Percentiles rank a stretch among this genome's conserved stretches.
These are phyloP conservation scores for Lactarius psammicola DNA, from an alignment of 768 basidiomycete genomes.

Conservation along the genomic window DNA sequence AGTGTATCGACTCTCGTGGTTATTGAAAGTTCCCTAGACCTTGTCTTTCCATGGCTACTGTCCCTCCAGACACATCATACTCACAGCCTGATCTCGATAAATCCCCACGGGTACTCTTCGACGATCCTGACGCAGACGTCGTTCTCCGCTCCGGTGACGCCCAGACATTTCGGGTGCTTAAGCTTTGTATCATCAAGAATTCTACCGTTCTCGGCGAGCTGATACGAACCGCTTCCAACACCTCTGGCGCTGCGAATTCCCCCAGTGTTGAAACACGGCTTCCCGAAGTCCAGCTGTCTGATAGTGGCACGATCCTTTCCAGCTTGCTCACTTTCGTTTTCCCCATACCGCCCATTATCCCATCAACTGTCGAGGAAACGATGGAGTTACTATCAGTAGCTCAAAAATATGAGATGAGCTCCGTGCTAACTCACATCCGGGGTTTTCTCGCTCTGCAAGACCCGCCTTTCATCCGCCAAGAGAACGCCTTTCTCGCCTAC, in stretches of 20 bases:
- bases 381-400: conserved; percentile 14
- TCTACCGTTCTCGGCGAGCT: conserved; percentile 40
- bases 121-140: conserved; percentile 41
- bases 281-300: background rate
- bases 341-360: background rate
- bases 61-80: background rate
- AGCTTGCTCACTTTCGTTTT: conserved; percentile 10
- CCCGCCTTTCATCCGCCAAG: background rate
- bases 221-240: background rate
- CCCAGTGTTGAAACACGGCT: background rate
- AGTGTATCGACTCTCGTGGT: too few species aligned
- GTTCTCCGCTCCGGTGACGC: conserved; percentile 44
- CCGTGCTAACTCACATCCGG: background rate
- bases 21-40: background rate
- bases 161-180: conserved; percentile 45
- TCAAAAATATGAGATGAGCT: conserved; percentile 9
- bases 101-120: background rate
- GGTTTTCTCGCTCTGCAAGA: background rate
- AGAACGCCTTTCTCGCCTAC: too few species aligned
- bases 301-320: background rate
- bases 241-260: background rate
- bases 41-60: background rate
- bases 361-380: background rate
- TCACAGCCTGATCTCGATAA: background rate
- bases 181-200: conserved; percentile 42